These are phyloP conservation scores for Trichoderma arundinaceum DNA, from an alignment of 2,329 filamentous ascomycete species.

Conservation along the genomic window DNA sequence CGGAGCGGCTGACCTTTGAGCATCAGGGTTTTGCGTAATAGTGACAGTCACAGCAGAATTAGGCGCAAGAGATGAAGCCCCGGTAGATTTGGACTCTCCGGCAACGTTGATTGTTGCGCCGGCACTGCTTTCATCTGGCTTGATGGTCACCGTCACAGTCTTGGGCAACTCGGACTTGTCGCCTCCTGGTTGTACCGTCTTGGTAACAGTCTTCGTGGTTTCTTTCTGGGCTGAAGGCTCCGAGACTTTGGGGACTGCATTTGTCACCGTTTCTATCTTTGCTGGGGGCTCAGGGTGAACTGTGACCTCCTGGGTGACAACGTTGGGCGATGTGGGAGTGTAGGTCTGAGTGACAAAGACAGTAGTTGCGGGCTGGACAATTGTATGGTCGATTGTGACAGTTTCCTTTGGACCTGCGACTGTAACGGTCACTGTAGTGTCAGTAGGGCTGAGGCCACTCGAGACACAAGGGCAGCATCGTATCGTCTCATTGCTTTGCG, in stretches of 20 bases:
- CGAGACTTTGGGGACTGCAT: background rate
- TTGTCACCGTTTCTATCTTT: constrained; percentile 24
- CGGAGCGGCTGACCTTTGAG: background rate
- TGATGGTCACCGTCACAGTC: constrained; percentile 33
- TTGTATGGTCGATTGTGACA: constrained; percentile 38
- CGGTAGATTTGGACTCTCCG: background rate
- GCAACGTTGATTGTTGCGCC: constrained; percentile 1
- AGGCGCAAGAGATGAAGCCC: background rate
- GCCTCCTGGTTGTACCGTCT: constrained; percentile 36
- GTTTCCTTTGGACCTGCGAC: constrained; percentile 39
- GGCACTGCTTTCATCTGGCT: constrained; percentile 4
- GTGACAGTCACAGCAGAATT: background rate
- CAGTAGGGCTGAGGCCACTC: constrained; percentile 30
- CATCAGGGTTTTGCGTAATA: background rate
- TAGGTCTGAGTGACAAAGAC: constrained; percentile 30
- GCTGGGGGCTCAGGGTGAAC: constrained; percentile 30
- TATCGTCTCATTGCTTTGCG: constrained; percentile 33
- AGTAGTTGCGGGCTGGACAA: constrained; percentile 36
- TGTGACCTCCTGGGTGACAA: constrained; percentile 30
- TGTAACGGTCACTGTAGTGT: constrained; percentile 38
- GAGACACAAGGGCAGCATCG: constrained; percentile 43
- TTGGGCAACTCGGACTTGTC: constrained; percentile 19
- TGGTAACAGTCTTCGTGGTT: constrained; percentile 32
- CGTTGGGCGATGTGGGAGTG: background rate
- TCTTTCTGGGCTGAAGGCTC: background rate